Base-by-base conservation (phyloP, 1,284 basidiomycete genomes). In the Prillingera fragicola region DNA sequence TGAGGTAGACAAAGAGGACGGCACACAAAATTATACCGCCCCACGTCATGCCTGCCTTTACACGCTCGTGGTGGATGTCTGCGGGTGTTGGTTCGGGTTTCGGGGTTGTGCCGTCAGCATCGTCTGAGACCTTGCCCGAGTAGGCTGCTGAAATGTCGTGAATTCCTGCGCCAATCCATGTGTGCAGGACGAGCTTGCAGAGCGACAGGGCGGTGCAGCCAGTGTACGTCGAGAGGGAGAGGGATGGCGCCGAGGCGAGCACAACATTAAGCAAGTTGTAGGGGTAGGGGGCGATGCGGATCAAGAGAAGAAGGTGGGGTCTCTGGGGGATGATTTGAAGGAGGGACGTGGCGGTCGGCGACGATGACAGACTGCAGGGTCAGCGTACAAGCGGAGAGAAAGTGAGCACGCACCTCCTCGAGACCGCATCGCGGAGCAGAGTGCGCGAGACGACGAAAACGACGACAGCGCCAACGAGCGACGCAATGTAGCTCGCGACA, bases 201-300 rank as follows among this genome's bases (percentile, higher is more conserved):
- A 76, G 58, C 3, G 72, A 71, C 5, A 75, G 40, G 2, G 74
- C 75, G 0, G 75, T 77, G 57, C 75, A 75, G 28, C 57, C 55
- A 3, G 71, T 70, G 56, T 75, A 77, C 8, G 72, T 75, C 41
- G 63, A 59, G 29, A 76, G 57, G 2, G 70, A 65, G 24, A 77
- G 60, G 4, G 72, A 66, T 6, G 69, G 68, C 3, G 72, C 72
- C 29, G 70, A 72, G n/a, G 75, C 75, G 17, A 77, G 70, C 12
- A 77, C 67, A 32, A 73, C 74, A 60, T 77, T 77, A 59, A 77
- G 71, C 33, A 77, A 64, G 57, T 77, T 76, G 72, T 75, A 76
- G 3, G 66, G 74, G 53, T 76, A 76, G 5, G 74, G 74, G 5
- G 74, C 74, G 14, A 76, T 63, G 19, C 75, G 67, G 40, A 76